These are phyloP conservation scores for Arabis alpina DNA, from an alignment of 345 rosid species.

Conservation along the genomic window DNA sequence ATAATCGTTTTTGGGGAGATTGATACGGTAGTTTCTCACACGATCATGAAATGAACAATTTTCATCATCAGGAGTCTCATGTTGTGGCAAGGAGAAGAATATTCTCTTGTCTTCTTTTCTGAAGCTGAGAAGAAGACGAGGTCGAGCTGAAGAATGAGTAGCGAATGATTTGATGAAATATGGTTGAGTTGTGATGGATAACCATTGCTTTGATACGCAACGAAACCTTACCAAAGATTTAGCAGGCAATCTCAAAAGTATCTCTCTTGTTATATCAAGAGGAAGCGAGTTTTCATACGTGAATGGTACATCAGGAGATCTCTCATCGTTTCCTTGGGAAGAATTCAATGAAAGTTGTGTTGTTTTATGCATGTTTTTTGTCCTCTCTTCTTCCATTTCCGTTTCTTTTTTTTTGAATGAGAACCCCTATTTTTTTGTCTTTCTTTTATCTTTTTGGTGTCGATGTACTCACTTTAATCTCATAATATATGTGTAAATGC, in stretches of 20 bases:
- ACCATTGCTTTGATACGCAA: constrained; percentile 4
- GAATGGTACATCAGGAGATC: background rate
- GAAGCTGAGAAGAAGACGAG: background rate
- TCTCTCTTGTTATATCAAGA: background rate
- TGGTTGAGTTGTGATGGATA: background rate
- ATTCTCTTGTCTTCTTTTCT: background rate
- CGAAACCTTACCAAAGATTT: background rate
- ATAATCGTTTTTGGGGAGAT: background rate
- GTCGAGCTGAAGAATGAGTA: background rate
- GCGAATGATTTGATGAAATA: background rate
- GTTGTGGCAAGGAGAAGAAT: background rate
- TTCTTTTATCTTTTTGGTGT: background rate
- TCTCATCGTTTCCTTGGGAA: background rate
- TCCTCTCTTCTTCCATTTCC: background rate
- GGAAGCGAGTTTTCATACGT: background rate
- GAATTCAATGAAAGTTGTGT: background rate
- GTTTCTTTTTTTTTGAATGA: background rate
- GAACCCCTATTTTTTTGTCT: too few species aligned
- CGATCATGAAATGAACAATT: background rate
- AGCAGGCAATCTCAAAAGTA: constrained; percentile 2
- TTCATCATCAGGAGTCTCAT: background rate
- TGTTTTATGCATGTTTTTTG: background rate
- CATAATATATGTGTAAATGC: background rate
- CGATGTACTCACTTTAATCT: background rate
- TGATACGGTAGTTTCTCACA: too few species aligned